These are phyloP conservation scores for Starmerella davenportii DNA, from an alignment of 805 yeast species.

Conservation along the genomic window DNA sequence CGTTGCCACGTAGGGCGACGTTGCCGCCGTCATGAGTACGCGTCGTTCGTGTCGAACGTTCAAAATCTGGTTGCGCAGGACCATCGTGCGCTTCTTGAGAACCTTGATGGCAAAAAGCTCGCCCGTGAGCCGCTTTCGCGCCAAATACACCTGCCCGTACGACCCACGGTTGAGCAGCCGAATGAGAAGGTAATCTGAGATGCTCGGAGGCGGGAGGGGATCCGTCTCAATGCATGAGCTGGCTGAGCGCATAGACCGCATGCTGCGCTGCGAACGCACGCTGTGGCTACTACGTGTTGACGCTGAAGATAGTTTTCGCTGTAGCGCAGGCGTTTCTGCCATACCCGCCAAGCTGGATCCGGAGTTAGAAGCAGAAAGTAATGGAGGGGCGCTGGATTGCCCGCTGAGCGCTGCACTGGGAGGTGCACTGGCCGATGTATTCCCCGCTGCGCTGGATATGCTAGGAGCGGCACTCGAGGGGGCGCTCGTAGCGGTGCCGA, in stretches of 20 bases:
- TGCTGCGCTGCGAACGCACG: background rate
- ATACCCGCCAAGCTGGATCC: background rate
- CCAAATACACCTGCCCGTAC: constrained; percentile 83
- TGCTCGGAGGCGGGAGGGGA: constrained; percentile 35
- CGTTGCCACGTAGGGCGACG: constrained; percentile 84
- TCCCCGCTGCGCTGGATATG: too few relatives aligned
- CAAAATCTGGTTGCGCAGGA: constrained; percentile 87
- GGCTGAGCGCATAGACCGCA: background rate
- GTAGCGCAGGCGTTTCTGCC: background rate
- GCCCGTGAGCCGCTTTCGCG: constrained; percentile 68
- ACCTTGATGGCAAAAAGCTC: constrained; percentile 93
- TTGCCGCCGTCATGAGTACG: constrained; percentile 82
- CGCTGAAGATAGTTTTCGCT: background rate
- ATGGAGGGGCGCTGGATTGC: background rate
- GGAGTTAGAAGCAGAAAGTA: background rate
- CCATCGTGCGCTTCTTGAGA: constrained; percentile 82
- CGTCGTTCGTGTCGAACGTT: constrained; percentile 92
- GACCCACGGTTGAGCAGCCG: constrained; percentile 96
- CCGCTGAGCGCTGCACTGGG: too few relatives aligned
- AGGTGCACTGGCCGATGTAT: too few relatives aligned
- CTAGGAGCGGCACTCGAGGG: background rate
- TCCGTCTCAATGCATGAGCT: background rate
- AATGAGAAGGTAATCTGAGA: constrained; percentile 72
- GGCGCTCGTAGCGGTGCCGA: background rate
- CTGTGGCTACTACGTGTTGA: background rate